Percentiles rank a stretch among this genome's conserved stretches.
Evolutionary conservation across 1,139 yeast genomes (phyloP).

Genomic region (Taphrina sp.): DNA sequence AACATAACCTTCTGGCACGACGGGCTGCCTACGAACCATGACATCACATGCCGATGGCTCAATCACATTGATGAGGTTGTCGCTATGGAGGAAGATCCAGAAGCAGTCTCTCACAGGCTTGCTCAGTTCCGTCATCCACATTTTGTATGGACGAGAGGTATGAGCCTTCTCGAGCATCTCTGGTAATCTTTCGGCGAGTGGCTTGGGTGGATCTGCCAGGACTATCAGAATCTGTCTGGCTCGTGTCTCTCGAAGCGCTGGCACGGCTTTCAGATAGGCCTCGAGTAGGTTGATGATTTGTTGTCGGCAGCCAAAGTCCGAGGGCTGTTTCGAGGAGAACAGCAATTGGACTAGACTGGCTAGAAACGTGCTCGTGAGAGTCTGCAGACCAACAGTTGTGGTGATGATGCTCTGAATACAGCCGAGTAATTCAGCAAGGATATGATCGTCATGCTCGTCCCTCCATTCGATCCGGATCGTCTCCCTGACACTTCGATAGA

Average conservation of each 20-base stretch:
- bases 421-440: constrained; percentile 32
- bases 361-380: constrained; percentile 1
- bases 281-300: constrained; percentile 32
- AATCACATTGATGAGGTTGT: constrained; percentile 24
- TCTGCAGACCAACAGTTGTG: constrained; percentile 6
- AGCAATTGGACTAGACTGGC: constrained; percentile 22
- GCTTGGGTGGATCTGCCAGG: constrained; percentile 32
- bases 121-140: constrained; percentile 36
- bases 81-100: constrained; percentile 37
- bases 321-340: constrained; percentile 36
- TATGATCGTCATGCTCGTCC: constrained; percentile 35
- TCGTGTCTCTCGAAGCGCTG: constrained; percentile 22
- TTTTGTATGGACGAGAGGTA: constrained; percentile 35
- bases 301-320: constrained; percentile 32
- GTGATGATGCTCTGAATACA: constrained; percentile 33
- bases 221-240: constrained; percentile 21
- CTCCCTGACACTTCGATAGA: background rate
- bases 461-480: constrained; percentile 35
- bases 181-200: constrained; percentile 23
- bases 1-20: constrained; percentile 15
- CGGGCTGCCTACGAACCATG: constrained; percentile 18
- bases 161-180: constrained; percentile 36
- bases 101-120: constrained; percentile 36
- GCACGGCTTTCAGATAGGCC: background rate
- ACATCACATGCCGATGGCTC: background rate